phyloP scores from a whole-genome alignment of 2,329 filamentous ascomycete genomes.

The Colletotrichum karsti region DNA sequence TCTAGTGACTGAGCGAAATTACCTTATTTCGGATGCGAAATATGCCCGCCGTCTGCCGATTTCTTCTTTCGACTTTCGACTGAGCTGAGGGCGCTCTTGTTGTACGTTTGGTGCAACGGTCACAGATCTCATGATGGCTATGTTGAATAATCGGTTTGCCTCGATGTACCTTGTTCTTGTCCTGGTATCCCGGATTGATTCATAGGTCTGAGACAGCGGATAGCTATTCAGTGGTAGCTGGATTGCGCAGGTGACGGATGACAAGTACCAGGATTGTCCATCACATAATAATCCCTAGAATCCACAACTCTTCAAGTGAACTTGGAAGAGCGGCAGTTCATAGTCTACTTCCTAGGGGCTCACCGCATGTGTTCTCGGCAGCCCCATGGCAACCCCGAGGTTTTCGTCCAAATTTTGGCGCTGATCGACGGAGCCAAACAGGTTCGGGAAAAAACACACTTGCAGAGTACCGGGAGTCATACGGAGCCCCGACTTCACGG shows the following conservation, averaged over 20 bases:
- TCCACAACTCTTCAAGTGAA: neutral
- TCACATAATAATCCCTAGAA: neutral
- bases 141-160: neutral
- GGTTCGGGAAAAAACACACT: neutral
- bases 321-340: neutral
- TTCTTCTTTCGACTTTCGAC: conserved; percentile 7
- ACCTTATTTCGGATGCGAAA: conserved; percentile 23
- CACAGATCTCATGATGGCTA: neutral
- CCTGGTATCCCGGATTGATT: neutral
- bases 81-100: neutral
- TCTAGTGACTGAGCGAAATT: conserved; percentile 23
- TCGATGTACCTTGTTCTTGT: neutral
- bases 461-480: too few species aligned
- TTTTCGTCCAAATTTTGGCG: neutral
- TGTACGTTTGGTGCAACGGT: neutral
- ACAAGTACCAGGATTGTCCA: neutral
- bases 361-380: neutral
- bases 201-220: neutral
- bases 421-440: conserved; percentile 9
- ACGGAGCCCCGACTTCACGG: neutral
- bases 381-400: neutral
- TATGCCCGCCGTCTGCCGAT: neutral
- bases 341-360: too few species aligned
- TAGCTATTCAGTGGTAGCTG: too few species aligned
- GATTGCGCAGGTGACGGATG: neutral